Evolutionary conservation across 2,329 filamentous ascomycete species (phyloP), one percentile per base, ranked within the genome.

Genomic region (Aspergillus persii): DNA sequence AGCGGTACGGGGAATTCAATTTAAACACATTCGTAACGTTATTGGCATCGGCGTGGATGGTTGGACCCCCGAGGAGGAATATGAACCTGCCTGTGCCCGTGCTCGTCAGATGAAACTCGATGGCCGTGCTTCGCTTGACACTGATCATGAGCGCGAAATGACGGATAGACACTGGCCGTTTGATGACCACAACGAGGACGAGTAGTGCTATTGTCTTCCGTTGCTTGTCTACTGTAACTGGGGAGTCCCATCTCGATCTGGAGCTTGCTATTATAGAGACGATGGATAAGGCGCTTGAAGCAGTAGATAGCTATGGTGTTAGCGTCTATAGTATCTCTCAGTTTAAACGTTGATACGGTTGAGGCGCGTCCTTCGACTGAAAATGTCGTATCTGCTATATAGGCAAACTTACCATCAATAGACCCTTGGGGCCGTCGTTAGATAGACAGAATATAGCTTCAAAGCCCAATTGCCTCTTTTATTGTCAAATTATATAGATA

Each of bases 1-100:
- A 64, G 36, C 62, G 58, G 12, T 36, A 8, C 41, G 30, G 50
- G 4, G 18, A 41, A 29, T 56, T 64, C 3, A 54, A 61, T 51
- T 66, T 2, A 55, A 60, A 39, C 46, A 39, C 3, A 49, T 56
- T 15, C 53, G 56, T 11, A 50, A 61, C 29, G 9, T 30, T 12
- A 57, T 66, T 33, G 61, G 63, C 15, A 53, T 66, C 29, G 46
- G 54, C 26, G 47, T 50, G 7, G 50, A 64, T n/a, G 63, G 63
- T 11, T 66, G 64, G 64, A 56, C 50, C 5, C 15, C 56, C 23
- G 9, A 23, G 3, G 58, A 61, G 12, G 30, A 61, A 15, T 65
- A 63, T 51, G 62, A 63, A 50, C 53, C 30, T 53, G 58, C 62
- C 30, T 56, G 41, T 41, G 41, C 41, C 47, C 54, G 47, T 31